Conservation (phyloP, 176 grass and related monocot genomes). For the Stipa capillata region DNA sequence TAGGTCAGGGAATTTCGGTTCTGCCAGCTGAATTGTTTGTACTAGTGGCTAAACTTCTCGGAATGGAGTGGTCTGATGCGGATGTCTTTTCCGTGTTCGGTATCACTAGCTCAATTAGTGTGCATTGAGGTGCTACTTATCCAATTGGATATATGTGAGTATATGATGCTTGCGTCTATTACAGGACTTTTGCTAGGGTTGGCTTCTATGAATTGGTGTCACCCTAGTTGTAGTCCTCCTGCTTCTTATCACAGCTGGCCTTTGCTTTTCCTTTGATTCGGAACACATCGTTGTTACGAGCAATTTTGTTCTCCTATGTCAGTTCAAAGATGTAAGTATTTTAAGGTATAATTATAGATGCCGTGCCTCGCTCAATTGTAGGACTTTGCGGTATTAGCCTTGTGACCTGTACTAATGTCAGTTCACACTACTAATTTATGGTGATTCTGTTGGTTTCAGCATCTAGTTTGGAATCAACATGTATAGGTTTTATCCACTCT, state of each 20-base stretch:
- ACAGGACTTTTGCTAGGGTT: neutral
- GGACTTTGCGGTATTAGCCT: neutral
- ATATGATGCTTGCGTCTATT: neutral
- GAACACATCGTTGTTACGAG: neutral
- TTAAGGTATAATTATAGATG: neutral
- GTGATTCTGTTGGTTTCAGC: no score
- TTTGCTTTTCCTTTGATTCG: neutral
- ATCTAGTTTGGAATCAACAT: no score
- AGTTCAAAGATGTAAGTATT: neutral
- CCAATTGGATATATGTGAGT: neutral
- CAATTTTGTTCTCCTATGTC: neutral
- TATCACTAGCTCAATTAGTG: neutral
- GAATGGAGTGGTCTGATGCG: neutral
- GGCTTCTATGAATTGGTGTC: neutral
- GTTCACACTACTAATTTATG: neutral
- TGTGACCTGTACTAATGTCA: neutral
- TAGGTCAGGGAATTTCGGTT: slow-evolving; percentile 35
- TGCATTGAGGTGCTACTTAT: neutral
- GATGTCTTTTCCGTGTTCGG: neutral
- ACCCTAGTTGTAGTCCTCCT: neutral
- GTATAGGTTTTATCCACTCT: neutral
- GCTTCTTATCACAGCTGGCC: no score
- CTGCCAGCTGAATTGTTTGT: neutral
- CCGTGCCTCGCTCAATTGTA: neutral
- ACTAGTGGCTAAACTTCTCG: neutral